phyloP scores from a whole-genome alignment of 352 stramenopile species.

The Globisporangium acanthophoron region DNA sequence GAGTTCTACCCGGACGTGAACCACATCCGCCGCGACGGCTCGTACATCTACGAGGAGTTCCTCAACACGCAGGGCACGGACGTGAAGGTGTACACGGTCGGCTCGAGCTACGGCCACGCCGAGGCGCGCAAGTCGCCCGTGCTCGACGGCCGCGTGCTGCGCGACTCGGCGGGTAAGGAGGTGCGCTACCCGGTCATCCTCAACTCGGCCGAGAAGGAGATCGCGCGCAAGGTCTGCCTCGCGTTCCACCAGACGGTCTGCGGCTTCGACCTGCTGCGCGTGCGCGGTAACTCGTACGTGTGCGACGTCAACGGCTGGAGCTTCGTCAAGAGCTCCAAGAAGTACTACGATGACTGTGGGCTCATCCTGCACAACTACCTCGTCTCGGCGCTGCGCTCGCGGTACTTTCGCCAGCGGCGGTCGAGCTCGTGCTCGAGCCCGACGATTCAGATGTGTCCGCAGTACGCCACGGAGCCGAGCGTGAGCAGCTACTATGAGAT shows the following conservation, averaged over 20 bases:
- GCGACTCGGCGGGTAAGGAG: conserved; percentile 97
- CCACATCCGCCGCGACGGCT: conserved; percentile 92
- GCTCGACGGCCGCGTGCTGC: conserved; percentile 92
- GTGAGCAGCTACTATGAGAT: conserved; percentile 19
- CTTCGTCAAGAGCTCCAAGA: conserved; percentile 98
- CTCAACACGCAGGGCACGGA: conserved; percentile 99
- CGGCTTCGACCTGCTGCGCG: conserved; percentile 97
- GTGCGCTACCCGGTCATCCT: conserved; percentile 99
- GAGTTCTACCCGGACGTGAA: conserved; percentile 98
- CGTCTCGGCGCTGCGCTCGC: conserved; percentile 69
- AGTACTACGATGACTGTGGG: conserved; percentile 99
- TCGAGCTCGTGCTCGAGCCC: conserved; percentile 37
- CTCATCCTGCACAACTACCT: conserved; percentile 93
- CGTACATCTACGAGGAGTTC: conserved; percentile 98
- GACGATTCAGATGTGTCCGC: conserved; percentile 65
- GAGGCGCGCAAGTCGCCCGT: conserved; percentile 98
- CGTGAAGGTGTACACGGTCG: conserved; percentile 99
- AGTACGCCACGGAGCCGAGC: conserved; percentile 67
- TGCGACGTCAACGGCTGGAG: conserved; percentile 99
- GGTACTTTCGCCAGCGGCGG: conserved; percentile 70
- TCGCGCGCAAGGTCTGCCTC: conserved; percentile 91
- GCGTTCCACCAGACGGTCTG: conserved; percentile 99
- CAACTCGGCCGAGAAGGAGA: conserved; percentile 97
- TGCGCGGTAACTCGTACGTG: conserved; percentile 92
- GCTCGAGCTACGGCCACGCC: conserved; percentile 97